Base-by-base conservation (phyloP, 2,329 filamentous ascomycete genomes). In the Apiospora rasikravindrae region DNA sequence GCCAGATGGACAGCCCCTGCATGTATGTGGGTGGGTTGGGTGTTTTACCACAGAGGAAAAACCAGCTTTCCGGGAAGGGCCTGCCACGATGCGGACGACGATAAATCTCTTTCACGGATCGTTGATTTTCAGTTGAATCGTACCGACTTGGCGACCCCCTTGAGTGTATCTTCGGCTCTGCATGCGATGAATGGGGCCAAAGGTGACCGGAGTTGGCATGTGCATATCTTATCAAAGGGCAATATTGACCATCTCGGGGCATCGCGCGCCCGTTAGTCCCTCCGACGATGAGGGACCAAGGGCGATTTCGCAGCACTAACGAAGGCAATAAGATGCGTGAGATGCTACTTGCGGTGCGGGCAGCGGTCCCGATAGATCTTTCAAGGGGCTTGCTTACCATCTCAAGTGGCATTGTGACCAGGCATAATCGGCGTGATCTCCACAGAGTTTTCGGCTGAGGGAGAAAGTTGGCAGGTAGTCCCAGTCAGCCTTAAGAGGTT, bases 391-490 rank as follows among this genome's bases (percentile, higher is more conserved):
- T 64, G 57, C 57, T 64, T 64, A 64, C 57, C 57, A 64, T 64
- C 57, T 64, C 29, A 24, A 7, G 29, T 64, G 57, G 57, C 53
- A 37, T 49, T 33, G 26, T 33, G 67, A 7, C 19, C 19, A 22
- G 67, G 67, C 44, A 37, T 49, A 33, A 14, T 49, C 47, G 19
- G 44, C 49, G 26, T 40, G 67, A 45, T 69, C 67, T 69, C 37
- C 37, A 33, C 33, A 37, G 49, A 45, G 33, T 69, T 49, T 13
- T 64, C 33, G 57, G 57, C 29, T 40, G 57, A 64, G 11, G 7
- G 37, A 64, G 49, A 69, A 69, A 49, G 67, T 69, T 69, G 67
- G 67, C 67, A 68, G 67, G 67, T 24, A 49, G 67, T 24, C 24
- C 67, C 45, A 33, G 42, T 49, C 67, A 69, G 67, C 67, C 67